Evolutionary conservation across 192 early-diverging fungal species (phyloP), one percentile per base, ranked within the genome.

Genomic region (Rhizophagus clarus): DNA sequence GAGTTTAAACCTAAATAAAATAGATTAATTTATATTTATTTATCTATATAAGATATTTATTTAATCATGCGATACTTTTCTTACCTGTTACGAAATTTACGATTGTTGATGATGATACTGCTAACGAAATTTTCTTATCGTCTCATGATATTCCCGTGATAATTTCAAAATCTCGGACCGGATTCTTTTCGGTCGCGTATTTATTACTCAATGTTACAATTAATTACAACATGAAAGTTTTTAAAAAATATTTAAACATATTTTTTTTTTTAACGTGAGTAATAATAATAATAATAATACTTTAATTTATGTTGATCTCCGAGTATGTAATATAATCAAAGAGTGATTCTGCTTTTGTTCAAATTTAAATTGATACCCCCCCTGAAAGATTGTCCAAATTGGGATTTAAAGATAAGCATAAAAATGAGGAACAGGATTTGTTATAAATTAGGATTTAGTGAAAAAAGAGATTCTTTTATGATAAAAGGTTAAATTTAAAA

Each of bases 381-480:
- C 17, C 20, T 15, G 20, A 56, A 56, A 56, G 14, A 15, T 56
- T 20, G 15, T 56, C 51, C 51, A 56, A 56, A 56, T 56, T 56
- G 20, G 51, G 51, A 22, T 56, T 17, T 56, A 56, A 56, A 56
- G 51, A 56, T 56, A 56, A 56, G 51, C 51, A 56, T 56, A 56
- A 56, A 56, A 20, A 4, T 20, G 51, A 56, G 51, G 15, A 56
- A 56, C 51, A 56, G 51, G 51, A 56, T 56, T 56, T 56, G 51
- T 56, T 56, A 56, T 56, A 56, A 56, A 56, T 56, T 56, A 56
- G 51, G 51, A 56, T 56, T 56, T 56, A 56, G 51, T 56, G 51
- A 20, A 56, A 56, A 56, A 56, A 56, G 15, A 49, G 15, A 49
- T 49, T 20, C 9, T 42, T 42, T 6, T 42, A 42, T 10, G 40